Base-by-base conservation (phyloP, 108 stramenopile species). In the Nitzschia putrida region DNA sequence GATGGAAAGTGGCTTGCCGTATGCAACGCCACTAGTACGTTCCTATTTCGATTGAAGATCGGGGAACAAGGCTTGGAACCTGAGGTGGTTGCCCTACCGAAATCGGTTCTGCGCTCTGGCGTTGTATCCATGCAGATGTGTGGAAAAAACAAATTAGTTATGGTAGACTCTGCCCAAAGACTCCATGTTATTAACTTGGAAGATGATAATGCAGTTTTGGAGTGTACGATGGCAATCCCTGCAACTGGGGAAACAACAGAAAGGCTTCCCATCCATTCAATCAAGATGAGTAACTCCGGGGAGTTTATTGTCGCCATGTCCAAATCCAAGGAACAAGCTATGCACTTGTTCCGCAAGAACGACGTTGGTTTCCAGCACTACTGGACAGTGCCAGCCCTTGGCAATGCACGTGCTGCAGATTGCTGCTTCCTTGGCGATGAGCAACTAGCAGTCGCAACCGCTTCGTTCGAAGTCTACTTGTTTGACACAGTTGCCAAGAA, bases 351-450 rank as follows among this genome's bases (percentile, higher is more conserved):
- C 88, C 79, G 47, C 45, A 38, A 41, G 78, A 47, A 59, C 58
- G 20, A n/a, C 2, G 22, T 34, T 40, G n/a, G 24, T 8, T 79
- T 75, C 53, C 55, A 64, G 49, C 88, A 77, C 59, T 84, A 77
- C 73, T 94, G 93, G 93, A 80, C 90, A n/a, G 22, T 94, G 8
- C 90, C 93, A 14, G 53, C 61, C 25, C 52, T 89, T 49, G 41
- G 45, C 1, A 44, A 49, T 24, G 53, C 67, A 8, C 73, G 86
- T 23, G 60, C 74, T 40, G 77, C 88, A 37, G 85, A 82, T 63
- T 66, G 85, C 22, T 71, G 79, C 26, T 85, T 91, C 61, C 61
- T 87, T 22, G 76, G 68, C 40, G 59, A 71, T 0, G 63, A 69
- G 14, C 57, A 69, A 54, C 61, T 94, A 8, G 89, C 84, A 12